Conservation (phyloP, 2,329 filamentous ascomycete species). For the Cytospora piceicola region DNA sequence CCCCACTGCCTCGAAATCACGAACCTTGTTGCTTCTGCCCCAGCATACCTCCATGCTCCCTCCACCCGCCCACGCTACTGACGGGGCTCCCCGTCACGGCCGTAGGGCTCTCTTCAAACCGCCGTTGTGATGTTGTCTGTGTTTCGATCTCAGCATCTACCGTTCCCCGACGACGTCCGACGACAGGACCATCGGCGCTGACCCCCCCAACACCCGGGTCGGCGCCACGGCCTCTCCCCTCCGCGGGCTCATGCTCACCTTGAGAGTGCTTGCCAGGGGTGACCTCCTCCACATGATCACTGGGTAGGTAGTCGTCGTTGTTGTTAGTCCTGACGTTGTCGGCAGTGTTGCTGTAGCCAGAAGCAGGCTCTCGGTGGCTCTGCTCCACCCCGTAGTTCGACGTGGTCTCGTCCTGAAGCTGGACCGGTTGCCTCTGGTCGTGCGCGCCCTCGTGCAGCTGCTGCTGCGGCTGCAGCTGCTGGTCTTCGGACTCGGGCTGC, state of each 20-base stretch:
- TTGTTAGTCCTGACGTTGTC: not conserved
- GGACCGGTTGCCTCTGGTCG: slow-evolving; percentile 1
- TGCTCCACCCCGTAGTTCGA: slow-evolving; percentile 13
- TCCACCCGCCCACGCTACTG: slow-evolving; percentile 27
- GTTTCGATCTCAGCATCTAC: slow-evolving; percentile 21
- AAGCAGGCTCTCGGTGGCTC: slow-evolving; percentile 3
- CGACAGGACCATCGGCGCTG: not conserved
- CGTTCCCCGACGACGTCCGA: slow-evolving; percentile 1
- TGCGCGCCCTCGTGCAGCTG: slow-evolving; percentile 13
- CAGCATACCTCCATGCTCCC: slow-evolving; percentile 11
- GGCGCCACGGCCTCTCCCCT: slow-evolving; percentile 6
- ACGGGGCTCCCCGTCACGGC: slow-evolving; percentile 24
- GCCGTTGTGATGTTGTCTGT: slow-evolving; percentile 27
- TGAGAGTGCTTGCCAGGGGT: slow-evolving; percentile 20
- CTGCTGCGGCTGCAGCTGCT: slow-evolving; percentile 27
- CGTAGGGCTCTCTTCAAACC: slow-evolving; percentile 26
- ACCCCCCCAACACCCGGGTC: not conserved
- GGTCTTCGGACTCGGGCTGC: slow-evolving; percentile 52
- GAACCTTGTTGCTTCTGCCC: slow-evolving; percentile 13
- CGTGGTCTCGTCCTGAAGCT: slow-evolving; percentile 19
- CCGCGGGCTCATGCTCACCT: slow-evolving; percentile 27
- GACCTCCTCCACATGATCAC: slow-evolving; percentile 11
- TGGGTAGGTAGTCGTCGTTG: not conserved
- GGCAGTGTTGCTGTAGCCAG: not conserved
- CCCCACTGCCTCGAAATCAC: slow-evolving; percentile 1